Conservation (phyloP, 176 grass and related monocot species). For the Oropetium thomaeum region DNA sequence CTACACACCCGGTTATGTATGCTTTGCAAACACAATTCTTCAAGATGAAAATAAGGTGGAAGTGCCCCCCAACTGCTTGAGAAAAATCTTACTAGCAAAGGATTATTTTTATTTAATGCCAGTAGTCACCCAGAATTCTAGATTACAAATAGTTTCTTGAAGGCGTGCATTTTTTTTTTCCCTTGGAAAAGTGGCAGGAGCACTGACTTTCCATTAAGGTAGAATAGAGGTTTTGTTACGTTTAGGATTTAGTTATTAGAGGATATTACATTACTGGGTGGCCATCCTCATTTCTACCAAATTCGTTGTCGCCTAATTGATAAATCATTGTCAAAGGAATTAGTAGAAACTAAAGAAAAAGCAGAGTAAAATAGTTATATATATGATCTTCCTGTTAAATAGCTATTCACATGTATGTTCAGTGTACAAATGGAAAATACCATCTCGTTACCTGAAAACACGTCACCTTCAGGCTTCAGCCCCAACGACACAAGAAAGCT, state of each 20-base stretch:
- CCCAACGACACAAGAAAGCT: neutral
- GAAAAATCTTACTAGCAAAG: neutral
- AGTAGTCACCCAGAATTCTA: neutral
- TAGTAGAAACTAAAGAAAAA: neutral
- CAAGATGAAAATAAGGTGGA: too few species aligned
- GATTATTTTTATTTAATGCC: neutral
- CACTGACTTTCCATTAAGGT: too few species aligned
- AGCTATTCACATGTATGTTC: neutral
- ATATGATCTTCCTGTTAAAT: neutral
- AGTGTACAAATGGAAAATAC: neutral
- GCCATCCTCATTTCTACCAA: too few species aligned
- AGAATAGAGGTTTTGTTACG: too few species aligned
- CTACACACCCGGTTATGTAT: too few species aligned
- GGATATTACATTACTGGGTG: too few species aligned
- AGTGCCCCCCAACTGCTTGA: too few species aligned
- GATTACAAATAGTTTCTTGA: neutral
- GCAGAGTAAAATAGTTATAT: neutral
- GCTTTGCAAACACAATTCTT: too few species aligned
- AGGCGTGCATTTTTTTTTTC: too few species aligned
- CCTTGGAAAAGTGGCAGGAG: too few species aligned
- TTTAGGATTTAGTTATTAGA: too few species aligned
- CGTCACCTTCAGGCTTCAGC: neutral
- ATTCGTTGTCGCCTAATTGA: neutral
- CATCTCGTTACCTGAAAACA: neutral
- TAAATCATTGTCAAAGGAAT: neutral